phyloP scores from a whole-genome alignment of 345 rosid genomes.

The Pistacia integerrima region DNA sequence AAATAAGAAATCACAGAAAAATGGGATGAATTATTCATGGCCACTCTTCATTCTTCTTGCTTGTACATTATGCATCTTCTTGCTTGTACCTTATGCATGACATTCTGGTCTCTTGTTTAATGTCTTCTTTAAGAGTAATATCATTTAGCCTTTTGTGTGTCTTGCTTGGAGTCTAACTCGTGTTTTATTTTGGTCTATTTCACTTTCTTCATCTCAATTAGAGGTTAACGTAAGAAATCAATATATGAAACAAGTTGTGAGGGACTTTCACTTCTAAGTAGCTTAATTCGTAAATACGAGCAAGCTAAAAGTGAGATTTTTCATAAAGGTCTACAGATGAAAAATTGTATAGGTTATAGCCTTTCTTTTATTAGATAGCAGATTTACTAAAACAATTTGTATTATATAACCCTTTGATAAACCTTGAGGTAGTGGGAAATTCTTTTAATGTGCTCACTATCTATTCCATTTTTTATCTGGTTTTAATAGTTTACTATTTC shows the following conservation, averaged over 20 bases:
- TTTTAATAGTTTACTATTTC: constrained; percentile 4
- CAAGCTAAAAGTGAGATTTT: not conserved
- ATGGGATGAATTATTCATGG: too few relatives aligned
- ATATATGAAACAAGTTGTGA: too few relatives aligned
- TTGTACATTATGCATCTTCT: too few relatives aligned
- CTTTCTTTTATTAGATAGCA: not conserved
- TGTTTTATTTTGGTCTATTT: not conserved
- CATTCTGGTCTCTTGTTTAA: not conserved
- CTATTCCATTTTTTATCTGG: not conserved
- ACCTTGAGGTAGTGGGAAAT: not conserved
- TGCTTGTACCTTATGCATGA: too few relatives aligned
- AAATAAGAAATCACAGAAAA: too few relatives aligned
- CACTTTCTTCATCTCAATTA: not conserved
- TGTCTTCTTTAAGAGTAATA: not conserved
- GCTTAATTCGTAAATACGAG: not conserved
- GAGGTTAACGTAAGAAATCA: not conserved
- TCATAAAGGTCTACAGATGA: not conserved
- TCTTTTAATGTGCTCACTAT: not conserved
- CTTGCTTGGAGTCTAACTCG: not conserved
- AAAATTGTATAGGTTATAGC: not conserved
- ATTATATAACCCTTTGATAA: not conserved
- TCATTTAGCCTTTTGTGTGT: not conserved
- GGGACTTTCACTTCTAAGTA: not conserved
- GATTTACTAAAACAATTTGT: not conserved
- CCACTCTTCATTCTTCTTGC: too few relatives aligned